Conservation (phyloP, 352 stramenopile species). For the Plasmopara muralis region DNA sequence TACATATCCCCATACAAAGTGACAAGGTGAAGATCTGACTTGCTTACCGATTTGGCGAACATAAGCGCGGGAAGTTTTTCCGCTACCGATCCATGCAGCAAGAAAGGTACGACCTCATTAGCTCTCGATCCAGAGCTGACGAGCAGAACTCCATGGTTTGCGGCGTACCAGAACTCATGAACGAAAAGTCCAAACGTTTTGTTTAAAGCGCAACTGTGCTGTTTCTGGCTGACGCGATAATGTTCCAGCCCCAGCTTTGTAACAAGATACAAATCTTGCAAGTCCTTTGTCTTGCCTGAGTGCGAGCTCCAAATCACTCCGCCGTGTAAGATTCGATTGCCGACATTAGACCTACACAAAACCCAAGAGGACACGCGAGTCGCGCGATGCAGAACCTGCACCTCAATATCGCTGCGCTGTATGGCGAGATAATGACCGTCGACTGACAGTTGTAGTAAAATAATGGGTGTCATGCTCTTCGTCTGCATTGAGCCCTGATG, state of each 20-base stretch:
- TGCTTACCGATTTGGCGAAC: slow-evolving; percentile 52
- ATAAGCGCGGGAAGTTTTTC: slow-evolving; percentile 69
- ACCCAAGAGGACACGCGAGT: slow-evolving; percentile 58
- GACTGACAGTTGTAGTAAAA: slow-evolving; percentile 48
- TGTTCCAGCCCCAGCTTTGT: slow-evolving; percentile 74
- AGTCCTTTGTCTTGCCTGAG: slow-evolving; percentile 30
- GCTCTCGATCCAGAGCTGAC: slow-evolving; percentile 65
- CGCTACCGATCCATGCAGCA: slow-evolving; percentile 44
- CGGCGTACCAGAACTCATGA: slow-evolving; percentile 71
- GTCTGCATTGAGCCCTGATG: slow-evolving; percentile 1
- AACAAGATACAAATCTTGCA: slow-evolving; percentile 69
- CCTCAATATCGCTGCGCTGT: slow-evolving; percentile 78
- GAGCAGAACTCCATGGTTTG: slow-evolving; percentile 52
- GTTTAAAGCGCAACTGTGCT: slow-evolving; percentile 47
- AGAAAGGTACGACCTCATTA: slow-evolving; percentile 71
- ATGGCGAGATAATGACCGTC: slow-evolving; percentile 63
- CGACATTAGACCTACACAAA: slow-evolving; percentile 56
- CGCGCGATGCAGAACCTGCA: slow-evolving; percentile 51
- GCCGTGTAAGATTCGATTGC: slow-evolving; percentile 52
- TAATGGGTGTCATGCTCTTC: slow-evolving; percentile 16
- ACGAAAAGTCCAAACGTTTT: slow-evolving; percentile 50
- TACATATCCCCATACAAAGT: slow-evolving; percentile 66
- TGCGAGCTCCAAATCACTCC: slow-evolving; percentile 69
- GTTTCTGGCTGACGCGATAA: slow-evolving; percentile 57
- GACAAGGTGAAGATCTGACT: slow-evolving; percentile 52